Evolutionary conservation across 176 grass and related monocot species (phyloP).

Genomic region (Zea luxurians): DNA sequence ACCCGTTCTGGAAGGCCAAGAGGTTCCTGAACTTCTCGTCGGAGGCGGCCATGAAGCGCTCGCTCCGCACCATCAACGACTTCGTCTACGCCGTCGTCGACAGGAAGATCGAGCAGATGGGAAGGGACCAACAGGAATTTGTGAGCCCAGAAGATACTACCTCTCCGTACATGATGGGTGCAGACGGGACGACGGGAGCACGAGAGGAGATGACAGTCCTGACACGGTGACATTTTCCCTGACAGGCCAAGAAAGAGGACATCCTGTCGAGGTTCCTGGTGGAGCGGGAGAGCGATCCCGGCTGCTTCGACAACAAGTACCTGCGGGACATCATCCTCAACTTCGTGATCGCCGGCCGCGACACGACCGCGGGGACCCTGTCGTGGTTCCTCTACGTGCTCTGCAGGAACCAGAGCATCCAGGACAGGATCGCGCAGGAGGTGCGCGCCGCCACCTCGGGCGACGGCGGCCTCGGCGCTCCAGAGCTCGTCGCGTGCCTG

Average conservation of each 20-base stretch:
- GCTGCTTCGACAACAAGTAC: constrained; percentile 55
- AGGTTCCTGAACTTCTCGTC: too few species aligned
- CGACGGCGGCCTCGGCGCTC: constrained; percentile 17
- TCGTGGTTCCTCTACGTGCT: constrained; percentile 62
- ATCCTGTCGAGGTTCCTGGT: constrained; percentile 65
- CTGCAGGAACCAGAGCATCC: constrained; percentile 43
- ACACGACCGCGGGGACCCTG: constrained; percentile 40
- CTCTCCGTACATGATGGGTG: too few species aligned
- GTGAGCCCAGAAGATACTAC: too few species aligned
- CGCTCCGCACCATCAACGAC: too few species aligned
- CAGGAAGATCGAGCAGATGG: too few species aligned
- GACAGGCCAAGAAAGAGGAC: constrained; percentile 57
- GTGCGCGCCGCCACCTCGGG: constrained; percentile 37
- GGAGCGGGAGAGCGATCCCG: constrained; percentile 41
- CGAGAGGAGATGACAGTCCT: neutral
- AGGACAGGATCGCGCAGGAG: constrained; percentile 51
- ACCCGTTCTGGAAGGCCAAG: constrained; percentile 58
- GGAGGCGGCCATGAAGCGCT: too few species aligned
- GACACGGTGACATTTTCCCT: constrained; percentile 14
- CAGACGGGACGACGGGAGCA: too few species aligned
- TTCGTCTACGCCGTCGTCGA: too few species aligned
- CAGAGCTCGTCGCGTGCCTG: too few species aligned
- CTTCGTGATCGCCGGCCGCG: too few species aligned
- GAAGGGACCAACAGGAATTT: too few species aligned
- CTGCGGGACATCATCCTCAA: constrained; percentile 62